Evolutionary conservation across 768 basidiomycete species (phyloP).

Genomic region (Coprinopsis cinerea): DNA sequence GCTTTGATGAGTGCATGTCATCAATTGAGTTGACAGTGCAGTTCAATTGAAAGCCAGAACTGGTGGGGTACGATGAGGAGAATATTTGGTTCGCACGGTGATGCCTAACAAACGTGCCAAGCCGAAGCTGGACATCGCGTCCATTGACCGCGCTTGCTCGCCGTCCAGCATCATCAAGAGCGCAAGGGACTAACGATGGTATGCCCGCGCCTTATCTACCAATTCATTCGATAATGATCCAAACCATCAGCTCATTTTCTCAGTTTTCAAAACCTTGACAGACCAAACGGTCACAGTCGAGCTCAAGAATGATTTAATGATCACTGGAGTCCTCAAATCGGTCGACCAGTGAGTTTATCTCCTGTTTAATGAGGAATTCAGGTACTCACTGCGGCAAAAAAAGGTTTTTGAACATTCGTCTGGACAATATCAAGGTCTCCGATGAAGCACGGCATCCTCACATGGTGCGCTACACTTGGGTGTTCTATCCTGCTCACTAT

Average conservation of each 20-base stretch:
- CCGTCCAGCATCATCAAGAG: not conserved
- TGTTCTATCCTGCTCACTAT: not conserved
- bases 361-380: conserved; percentile 4
- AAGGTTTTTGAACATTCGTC: conserved; percentile 92
- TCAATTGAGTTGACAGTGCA: too few species aligned
- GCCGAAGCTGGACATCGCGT: not conserved
- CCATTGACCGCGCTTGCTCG: not conserved
- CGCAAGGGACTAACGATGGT: not conserved
- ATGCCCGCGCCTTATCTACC: not conserved
- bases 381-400: conserved; percentile 5
- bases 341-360: conserved; percentile 82
- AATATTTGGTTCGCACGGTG: not conserved
- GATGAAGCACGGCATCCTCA: conserved; percentile 95
- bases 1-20: too few species aligned
- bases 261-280: conserved; percentile 98
- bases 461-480: conserved; percentile 57
- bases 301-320: conserved; percentile 97
- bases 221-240: not conserved
- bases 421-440: conserved; percentile 89
- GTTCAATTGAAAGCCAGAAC: too few species aligned
- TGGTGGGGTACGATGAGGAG: too few species aligned
- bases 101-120: not conserved
- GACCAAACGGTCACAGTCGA: conserved; percentile 97
- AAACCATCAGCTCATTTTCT: conserved; percentile 74
- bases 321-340: conserved; percentile 92